Conservation (phyloP, 169 alveolate genomes). For the Perkinsus chesapeaki region DNA sequence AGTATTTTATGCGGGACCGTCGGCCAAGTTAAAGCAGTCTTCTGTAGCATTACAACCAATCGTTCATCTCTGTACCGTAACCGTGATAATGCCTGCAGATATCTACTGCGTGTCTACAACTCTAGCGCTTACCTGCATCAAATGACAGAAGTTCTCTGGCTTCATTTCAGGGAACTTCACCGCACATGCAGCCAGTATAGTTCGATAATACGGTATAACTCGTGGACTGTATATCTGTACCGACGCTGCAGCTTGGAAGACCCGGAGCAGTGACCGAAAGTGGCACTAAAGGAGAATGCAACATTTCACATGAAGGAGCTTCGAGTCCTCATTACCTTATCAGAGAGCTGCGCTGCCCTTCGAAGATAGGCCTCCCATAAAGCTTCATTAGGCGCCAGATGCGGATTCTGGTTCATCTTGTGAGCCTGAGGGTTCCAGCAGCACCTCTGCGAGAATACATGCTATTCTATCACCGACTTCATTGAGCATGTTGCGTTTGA, state of each 20-base stretch:
- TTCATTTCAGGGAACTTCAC: neutral
- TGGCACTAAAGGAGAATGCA: neutral
- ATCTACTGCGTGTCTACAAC: neutral
- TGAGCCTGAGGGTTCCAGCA: no score
- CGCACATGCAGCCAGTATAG: neutral
- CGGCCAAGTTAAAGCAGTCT: neutral
- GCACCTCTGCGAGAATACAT: no score
- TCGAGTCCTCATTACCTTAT: neutral
- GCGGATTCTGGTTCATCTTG: neutral
- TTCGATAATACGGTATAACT: neutral
- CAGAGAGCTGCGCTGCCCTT: neutral
- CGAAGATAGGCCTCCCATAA: neutral
- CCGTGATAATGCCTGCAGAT: neutral
- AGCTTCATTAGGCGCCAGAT: neutral
- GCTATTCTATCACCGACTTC: no score
- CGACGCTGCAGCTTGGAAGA: neutral
- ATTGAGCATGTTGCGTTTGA: neutral
- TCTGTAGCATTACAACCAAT: neutral
- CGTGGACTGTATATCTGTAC: neutral
- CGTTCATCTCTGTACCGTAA: neutral
- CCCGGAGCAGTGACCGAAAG: neutral
- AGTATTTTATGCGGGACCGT: neutral
- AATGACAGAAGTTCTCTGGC: neutral
- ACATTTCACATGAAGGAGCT: neutral
- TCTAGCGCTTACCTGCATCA: neutral